Evolutionary conservation across 331 rosid genomes (phyloP).

Genomic region (Quercus tomentella): DNA sequence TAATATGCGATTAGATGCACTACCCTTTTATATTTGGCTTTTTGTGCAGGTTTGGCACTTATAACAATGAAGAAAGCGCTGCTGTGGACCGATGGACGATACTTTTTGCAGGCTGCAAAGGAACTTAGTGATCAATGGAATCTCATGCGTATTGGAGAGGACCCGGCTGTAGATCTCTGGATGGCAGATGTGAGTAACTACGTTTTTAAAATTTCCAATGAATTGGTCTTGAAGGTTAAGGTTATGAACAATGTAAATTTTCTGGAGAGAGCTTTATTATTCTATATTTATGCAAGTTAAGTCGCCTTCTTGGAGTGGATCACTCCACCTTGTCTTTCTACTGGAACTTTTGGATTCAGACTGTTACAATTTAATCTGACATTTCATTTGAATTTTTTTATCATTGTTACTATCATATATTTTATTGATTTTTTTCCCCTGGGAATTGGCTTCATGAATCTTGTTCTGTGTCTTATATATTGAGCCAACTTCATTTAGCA

Average conservation of each 20-base stretch:
- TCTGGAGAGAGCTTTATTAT: too few species aligned
- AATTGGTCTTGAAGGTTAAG: not conserved
- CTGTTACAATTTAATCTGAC: not conserved
- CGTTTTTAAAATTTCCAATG: not conserved
- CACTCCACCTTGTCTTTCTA: not conserved
- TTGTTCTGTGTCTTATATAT: not conserved
- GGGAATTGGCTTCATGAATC: not conserved
- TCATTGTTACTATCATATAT: too few species aligned
- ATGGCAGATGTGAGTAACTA: slow-evolving; percentile 73
- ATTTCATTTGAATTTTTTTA: too few species aligned
- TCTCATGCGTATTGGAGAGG: slow-evolving; percentile 97
- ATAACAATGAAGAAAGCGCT: slow-evolving; percentile 69
- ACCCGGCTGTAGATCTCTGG: slow-evolving; percentile 82
- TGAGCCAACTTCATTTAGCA: not conserved
- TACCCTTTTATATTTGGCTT: not conserved
- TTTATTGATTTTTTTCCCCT: not conserved
- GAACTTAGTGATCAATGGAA: slow-evolving; percentile 84
- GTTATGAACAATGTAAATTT: too few species aligned
- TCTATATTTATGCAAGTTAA: not conserved
- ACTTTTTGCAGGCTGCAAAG: slow-evolving; percentile 90
- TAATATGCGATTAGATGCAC: not conserved
- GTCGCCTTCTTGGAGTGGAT: not conserved
- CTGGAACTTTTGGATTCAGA: not conserved
- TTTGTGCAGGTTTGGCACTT: slow-evolving; percentile 77
- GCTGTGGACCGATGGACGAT: slow-evolving; percentile 96